Evolutionary conservation across 352 stramenopile genomes (phyloP).

Genomic region (Vaucheria bursata): DNA sequence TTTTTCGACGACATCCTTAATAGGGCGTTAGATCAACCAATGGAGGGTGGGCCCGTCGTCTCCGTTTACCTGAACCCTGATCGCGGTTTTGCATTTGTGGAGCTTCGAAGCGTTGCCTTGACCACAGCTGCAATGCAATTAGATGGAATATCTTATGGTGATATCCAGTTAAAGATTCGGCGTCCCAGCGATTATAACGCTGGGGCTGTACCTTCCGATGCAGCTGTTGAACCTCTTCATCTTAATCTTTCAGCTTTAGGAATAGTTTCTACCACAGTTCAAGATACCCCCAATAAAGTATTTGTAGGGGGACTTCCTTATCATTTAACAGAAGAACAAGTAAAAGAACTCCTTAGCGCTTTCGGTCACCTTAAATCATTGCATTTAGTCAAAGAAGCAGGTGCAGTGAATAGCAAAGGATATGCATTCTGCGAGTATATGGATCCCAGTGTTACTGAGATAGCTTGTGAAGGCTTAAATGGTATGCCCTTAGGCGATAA

Average conservation of each 20-base stretch:
- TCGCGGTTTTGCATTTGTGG: slow-evolving; percentile 86
- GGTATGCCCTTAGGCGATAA: slow-evolving; percentile 85
- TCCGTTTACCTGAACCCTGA: slow-evolving; percentile 47
- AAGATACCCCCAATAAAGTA: slow-evolving; percentile 93
- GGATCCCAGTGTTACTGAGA: slow-evolving; percentile 67
- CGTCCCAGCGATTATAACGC: slow-evolving; percentile 96
- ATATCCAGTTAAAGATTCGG: slow-evolving; percentile 86
- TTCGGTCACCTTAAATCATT: slow-evolving; percentile 88
- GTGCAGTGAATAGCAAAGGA: slow-evolving; percentile 80
- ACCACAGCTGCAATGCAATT: slow-evolving; percentile 85
- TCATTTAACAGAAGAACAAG: slow-evolving; percentile 86
- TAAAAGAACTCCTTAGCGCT: slow-evolving; percentile 82
- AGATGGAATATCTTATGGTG: slow-evolving; percentile 84
- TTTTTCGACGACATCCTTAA: slow-evolving; percentile 85
- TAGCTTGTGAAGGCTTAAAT: slow-evolving; percentile 84
- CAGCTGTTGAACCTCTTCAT: slow-evolving; percentile 58
- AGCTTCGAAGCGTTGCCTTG: slow-evolving; percentile 91
- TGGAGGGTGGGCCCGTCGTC: slow-evolving; percentile 40
- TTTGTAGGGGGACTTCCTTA: slow-evolving; percentile 95
- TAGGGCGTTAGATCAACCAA: slow-evolving; percentile 44
- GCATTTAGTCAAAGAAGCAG: slow-evolving; percentile 87
- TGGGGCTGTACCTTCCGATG: slow-evolving; percentile 67
- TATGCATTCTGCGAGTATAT: slow-evolving; percentile 97
- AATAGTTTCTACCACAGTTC: slow-evolving; percentile 85
- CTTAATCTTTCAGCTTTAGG: slow-evolving; percentile 78